A percentile compares a stretch with the other conserved stretches of the same genome.
phyloP scores from a whole-genome alignment of 2,329 filamentous ascomycete species.

The Dothistroma septosporum region DNA sequence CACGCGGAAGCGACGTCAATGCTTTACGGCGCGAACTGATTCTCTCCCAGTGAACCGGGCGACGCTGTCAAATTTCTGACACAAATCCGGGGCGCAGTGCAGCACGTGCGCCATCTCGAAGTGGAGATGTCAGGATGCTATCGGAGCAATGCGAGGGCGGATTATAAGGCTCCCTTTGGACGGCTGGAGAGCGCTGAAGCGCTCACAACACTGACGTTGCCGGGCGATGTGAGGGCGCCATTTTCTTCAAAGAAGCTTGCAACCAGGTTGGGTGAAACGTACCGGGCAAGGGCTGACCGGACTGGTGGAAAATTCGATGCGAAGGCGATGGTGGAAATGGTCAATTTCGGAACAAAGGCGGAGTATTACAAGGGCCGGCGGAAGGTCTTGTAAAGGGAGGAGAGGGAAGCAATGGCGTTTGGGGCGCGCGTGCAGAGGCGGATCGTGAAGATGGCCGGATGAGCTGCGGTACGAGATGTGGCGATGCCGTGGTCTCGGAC shows the following conservation, averaged over 20 bases:
- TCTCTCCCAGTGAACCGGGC: background rate
- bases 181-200: background rate
- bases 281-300: background rate
- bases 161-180: background rate
- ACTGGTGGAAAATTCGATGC: background rate
- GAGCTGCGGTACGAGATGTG: background rate
- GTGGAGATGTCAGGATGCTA: background rate
- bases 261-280: background rate
- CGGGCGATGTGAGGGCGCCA: background rate
- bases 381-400: background rate
- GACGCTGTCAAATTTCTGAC: background rate
- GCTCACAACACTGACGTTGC: background rate
- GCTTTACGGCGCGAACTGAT: conserved; percentile 44
- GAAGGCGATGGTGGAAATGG: background rate
- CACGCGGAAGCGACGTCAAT: conserved; percentile 41
- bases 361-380: background rate
- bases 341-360: background rate
- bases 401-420: background rate
- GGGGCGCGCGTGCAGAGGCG: background rate
- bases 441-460: background rate
- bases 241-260: background rate
- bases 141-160: background rate
- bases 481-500: too few species aligned
- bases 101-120: background rate
- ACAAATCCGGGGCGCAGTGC: background rate